phyloP scores from a whole-genome alignment of 176 grass and related monocot genomes.

The Poa annua region DNA sequence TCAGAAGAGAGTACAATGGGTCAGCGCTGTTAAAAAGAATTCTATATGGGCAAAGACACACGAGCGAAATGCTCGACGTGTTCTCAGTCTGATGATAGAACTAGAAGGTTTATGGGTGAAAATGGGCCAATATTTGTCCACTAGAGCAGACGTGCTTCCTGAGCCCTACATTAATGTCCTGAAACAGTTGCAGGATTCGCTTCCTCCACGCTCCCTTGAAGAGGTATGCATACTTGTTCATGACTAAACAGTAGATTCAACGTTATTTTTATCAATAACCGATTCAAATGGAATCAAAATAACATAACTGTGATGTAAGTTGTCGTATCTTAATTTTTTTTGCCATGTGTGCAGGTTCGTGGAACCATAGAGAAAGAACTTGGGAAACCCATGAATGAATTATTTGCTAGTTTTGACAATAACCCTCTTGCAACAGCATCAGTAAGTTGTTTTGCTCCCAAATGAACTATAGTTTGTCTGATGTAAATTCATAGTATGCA shows the following conservation, averaged over 20 bases:
- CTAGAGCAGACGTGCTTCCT: slow-evolving; percentile 93
- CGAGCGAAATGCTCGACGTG: slow-evolving; percentile 77
- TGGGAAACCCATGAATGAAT: slow-evolving; percentile 67
- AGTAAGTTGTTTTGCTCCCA: slow-evolving; percentile 56
- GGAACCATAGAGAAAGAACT: slow-evolving; percentile 90
- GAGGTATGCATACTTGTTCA: slow-evolving; percentile 53
- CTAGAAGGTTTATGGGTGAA: slow-evolving; percentile 98
- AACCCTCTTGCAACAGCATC: slow-evolving; percentile 96
- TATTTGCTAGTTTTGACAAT: slow-evolving; percentile 83
- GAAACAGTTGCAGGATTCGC: slow-evolving; percentile 85
- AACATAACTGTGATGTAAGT: neutral
- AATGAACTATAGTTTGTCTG: slow-evolving; percentile 29
- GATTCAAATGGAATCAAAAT: neutral
- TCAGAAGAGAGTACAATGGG: slow-evolving; percentile 86
- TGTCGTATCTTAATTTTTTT: slow-evolving; percentile 18
- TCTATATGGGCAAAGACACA: slow-evolving; percentile 81
- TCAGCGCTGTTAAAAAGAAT: slow-evolving; percentile 60
- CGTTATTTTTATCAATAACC: neutral
- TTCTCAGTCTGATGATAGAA: slow-evolving; percentile 93
- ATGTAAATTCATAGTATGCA: slow-evolving; percentile 43
- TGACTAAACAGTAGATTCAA: slow-evolving; percentile 28
- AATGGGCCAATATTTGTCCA: slow-evolving; percentile 95
- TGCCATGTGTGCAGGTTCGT: slow-evolving; percentile 61
- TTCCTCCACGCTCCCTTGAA: slow-evolving; percentile 84
- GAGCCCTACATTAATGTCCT: slow-evolving; percentile 89